These are phyloP conservation scores for Candida sojae DNA, from an alignment of 1,139 yeast species.

Conservation along the genomic window DNA sequence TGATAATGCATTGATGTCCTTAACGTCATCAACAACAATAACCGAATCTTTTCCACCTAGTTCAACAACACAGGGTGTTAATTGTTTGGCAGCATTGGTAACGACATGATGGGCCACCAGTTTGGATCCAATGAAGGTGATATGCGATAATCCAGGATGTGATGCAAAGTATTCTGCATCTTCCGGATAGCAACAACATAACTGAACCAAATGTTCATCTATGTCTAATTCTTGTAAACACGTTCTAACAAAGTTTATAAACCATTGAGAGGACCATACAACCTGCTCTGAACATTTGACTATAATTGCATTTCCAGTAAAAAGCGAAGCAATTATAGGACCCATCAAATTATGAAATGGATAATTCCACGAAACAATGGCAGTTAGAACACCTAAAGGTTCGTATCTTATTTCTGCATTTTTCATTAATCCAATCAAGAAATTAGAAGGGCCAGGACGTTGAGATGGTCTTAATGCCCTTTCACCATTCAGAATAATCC, in stretches of 20 bases:
- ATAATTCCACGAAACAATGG: conserved; percentile 94
- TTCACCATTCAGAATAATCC: conserved; percentile 88
- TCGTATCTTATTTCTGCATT: conserved; percentile 92
- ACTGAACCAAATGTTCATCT: conserved; percentile 81
- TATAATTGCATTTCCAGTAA: conserved; percentile 88
- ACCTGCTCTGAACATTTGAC: conserved; percentile 95
- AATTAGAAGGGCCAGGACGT: conserved; percentile 85
- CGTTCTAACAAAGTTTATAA: conserved; percentile 63
- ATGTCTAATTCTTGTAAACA: conserved; percentile 74
- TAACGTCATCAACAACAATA: conserved; percentile 74
- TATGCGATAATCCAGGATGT: conserved; percentile 79
- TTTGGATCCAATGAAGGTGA: conserved; percentile 94
- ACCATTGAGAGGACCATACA: conserved; percentile 89
- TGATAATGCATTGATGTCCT: conserved; percentile 59
- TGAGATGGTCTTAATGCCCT: conserved; percentile 65
- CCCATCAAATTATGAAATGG: conserved; percentile 94
- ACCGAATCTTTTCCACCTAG: conserved; percentile 95
- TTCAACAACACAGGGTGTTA: conserved; percentile 94
- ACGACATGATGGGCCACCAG: conserved; percentile 90
- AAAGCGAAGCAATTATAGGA: conserved; percentile 83
- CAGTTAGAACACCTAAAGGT: conserved; percentile 87
- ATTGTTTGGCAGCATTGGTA: conserved; percentile 73
- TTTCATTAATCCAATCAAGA: conserved; percentile 70
- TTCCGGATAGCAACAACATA: conserved; percentile 77
- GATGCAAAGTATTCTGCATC: conserved; percentile 84